Conservation (phyloP, 805 yeast species). For the Sugiyamaella mastotermitis region DNA sequence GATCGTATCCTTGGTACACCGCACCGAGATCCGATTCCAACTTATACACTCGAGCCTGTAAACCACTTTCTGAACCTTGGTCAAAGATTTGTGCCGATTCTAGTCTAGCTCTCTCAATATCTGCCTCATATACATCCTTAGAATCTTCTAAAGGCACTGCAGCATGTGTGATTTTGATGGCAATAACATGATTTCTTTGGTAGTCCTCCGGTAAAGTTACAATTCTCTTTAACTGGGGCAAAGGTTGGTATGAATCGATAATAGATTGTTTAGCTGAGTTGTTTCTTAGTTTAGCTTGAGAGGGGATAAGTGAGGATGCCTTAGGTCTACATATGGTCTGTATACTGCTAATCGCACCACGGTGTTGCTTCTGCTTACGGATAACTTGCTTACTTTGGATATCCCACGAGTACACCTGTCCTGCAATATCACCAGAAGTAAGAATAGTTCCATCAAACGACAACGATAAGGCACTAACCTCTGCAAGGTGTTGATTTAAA, state of each 20-base stretch:
- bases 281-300: conserved; percentile 5
- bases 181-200: conserved; percentile 15
- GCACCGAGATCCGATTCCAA: conserved; percentile 17
- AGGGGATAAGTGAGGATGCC: neutral
- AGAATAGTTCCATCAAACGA: conserved; percentile 72
- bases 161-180: conserved; percentile 13
- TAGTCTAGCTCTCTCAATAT: conserved; percentile 4
- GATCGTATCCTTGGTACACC: conserved; percentile 14
- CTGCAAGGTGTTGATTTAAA: conserved; percentile 24
- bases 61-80: conserved; percentile 9
- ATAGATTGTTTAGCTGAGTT: conserved; percentile 4
- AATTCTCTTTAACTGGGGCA: conserved; percentile 25
- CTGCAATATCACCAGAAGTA: conserved; percentile 68
- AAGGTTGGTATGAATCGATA: conserved; percentile 12
- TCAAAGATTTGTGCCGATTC: conserved; percentile 9
- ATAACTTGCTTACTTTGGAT: conserved; percentile 33
- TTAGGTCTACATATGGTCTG: conserved; percentile 9
- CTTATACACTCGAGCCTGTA: conserved; percentile 13
- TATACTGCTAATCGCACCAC: conserved; percentile 21
- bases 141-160: neutral
- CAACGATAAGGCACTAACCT: conserved; percentile 49
- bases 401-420: conserved; percentile 64
- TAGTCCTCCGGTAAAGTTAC: conserved; percentile 13
- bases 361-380: conserved; percentile 22
- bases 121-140: neutral